Evolutionary conservation across 1,139 yeast genomes (phyloP), one percentile per base, ranked within the genome.

Genomic region (Spencermartinsiella ligniputridi): DNA sequence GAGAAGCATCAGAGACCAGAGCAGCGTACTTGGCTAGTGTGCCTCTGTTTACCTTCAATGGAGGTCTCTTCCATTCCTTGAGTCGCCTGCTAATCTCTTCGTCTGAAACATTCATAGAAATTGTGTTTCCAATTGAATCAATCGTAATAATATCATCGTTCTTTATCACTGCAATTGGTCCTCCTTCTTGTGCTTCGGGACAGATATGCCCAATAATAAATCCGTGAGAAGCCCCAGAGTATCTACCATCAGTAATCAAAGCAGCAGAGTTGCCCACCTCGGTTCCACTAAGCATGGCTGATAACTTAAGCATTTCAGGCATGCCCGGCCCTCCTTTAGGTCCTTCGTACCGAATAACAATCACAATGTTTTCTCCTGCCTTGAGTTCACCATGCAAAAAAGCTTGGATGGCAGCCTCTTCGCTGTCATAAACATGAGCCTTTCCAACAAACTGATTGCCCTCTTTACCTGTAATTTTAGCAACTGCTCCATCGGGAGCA

Each of bases 251-350:
- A 40, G 96, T 87, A 61, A 87, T 74, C 54, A 87, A 74, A 25
- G 96, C 96, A 57, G 84, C 92, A 57, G 85, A 95, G 64, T 86
- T 76, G 66, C 96, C 96, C 58, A 87, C 73, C 59, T 95, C 96
- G 66, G 87, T 86, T 60, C 96, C 96, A 95, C 87, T 87, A 53
- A 87, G 71, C 15, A 95, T 94, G 47, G 92, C 81, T n/a, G 94
- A 83, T 38, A 96, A 95, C 70, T 87, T 87, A 67, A 87, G 78
- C 96, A 87, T 87, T 70, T 87, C 96, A 45, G 96, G 96, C 96
- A 87, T 87, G 70, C 96, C 96, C 64, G 96, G 96, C 51, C 95
- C 96, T 71, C 96, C 96, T 66, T 78, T 84, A 64, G 96, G 96
- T 56, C 96, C 96, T 70, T 88, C 95, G 66, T 87, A 83, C 72